Conservation (phyloP, 768 basidiomycete genomes). For the Xerocomellus amylosporus region DNA sequence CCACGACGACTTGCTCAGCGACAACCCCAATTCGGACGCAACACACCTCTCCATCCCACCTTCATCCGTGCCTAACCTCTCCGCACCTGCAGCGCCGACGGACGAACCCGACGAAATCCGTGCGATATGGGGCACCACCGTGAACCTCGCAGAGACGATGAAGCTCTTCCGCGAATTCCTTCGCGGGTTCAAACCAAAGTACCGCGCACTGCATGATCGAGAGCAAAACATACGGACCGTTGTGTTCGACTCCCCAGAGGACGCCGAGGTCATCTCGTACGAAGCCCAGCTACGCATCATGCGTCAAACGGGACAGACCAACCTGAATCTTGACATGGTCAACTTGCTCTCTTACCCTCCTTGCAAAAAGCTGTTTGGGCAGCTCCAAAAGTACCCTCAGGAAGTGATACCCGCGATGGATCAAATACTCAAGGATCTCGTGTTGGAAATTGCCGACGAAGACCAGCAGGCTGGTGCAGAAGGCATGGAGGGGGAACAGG, state of each 20-base stretch:
- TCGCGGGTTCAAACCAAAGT: constrained; percentile 90
- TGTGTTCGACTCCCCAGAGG: constrained; percentile 55
- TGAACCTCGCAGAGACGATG: constrained; percentile 90
- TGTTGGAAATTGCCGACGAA: constrained; percentile 82
- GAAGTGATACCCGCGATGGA: constrained; percentile 98
- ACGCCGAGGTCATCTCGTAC: constrained; percentile 70
- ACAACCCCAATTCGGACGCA: constrained; percentile 56
- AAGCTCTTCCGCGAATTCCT: constrained; percentile 86
- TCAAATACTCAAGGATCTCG: constrained; percentile 88
- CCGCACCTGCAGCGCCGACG: constrained; percentile 57
- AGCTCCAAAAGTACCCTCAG: constrained; percentile 92
- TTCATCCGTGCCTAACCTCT: constrained; percentile 55
- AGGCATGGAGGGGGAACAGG: constrained; percentile 72
- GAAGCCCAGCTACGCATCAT: constrained; percentile 79
- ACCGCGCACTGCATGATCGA: constrained; percentile 70
- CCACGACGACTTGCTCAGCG: constrained; percentile 21
- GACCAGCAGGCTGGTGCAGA: constrained; percentile 70
- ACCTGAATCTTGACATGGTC: constrained; percentile 84
- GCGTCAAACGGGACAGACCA: constrained; percentile 89
- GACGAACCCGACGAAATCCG: constrained; percentile 82
- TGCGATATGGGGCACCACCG: constrained; percentile 97
- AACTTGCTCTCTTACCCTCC: constrained; percentile 88
- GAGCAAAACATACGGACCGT: constrained; percentile 53
- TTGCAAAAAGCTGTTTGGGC: constrained; percentile 75
- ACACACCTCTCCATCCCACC: constrained; percentile 53